These are phyloP conservation scores for Aspergillus aculeatinus DNA, from an alignment of 2,329 filamentous ascomycete genomes.

Conservation along the genomic window DNA sequence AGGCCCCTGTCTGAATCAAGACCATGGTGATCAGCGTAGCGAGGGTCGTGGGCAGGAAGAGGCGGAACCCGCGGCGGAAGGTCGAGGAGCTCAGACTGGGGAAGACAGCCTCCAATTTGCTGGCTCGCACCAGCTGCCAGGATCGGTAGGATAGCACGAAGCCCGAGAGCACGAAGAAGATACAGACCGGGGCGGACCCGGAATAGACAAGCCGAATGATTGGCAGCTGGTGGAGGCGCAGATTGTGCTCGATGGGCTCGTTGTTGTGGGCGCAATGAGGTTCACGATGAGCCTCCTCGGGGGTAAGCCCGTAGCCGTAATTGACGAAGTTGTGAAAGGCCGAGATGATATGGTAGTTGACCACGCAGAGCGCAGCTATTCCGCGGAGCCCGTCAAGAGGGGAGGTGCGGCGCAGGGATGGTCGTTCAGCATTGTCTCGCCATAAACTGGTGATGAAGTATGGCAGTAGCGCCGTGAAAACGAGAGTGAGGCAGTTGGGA, in stretches of 20 bases:
- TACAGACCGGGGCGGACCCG: neutral
- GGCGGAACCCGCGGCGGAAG: neutral
- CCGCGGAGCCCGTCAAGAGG: neutral
- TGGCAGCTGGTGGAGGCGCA: neutral
- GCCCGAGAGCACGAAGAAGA: neutral
- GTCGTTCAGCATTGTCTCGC: neutral
- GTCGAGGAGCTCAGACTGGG: neutral
- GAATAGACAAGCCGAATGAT: neutral
- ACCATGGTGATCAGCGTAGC: neutral
- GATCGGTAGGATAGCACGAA: neutral
- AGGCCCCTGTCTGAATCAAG: neutral
- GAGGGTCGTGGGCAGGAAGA: neutral
- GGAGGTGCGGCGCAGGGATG: neutral
- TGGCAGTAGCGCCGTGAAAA: neutral
- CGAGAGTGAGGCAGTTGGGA: neutral
- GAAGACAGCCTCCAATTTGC: neutral
- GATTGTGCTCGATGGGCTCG: neutral
- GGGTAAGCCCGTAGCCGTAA: neutral
- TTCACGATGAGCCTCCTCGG: neutral
- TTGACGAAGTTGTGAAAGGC: neutral
- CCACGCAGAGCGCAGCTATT: neutral
- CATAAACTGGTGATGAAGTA: neutral
- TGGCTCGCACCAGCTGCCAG: neutral
- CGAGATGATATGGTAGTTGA: neutral
- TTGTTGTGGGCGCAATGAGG: neutral